Evolutionary conservation across 2,329 filamentous ascomycete species (phyloP), one percentile per base, ranked within the genome.

Genomic region (Aureobasidium musti): DNA sequence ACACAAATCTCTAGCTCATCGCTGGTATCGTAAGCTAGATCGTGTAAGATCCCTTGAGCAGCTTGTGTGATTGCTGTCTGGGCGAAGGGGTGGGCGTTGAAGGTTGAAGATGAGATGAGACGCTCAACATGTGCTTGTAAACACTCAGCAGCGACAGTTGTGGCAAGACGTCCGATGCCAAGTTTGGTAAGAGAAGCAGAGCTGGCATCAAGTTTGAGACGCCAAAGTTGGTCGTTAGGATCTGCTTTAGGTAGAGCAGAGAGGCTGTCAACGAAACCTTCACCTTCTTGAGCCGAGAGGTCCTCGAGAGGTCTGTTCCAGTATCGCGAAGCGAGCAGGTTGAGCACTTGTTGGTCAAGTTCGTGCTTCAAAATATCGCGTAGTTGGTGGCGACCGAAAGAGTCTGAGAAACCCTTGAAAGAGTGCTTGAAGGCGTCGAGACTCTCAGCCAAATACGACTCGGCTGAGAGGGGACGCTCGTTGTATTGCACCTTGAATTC

Each of bases 401-500:
- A 85, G 71, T 96, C 92, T 0, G 92, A 89, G 74, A 98, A 97
- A 71, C 91, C 89, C 76, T 97, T 97, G 81, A 99, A 99, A 0
- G 92, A 91, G 77, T 98, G 96, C 79, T 99, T 99, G 84, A 99
- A 98, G 23, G 89, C 89, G 77, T 99, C 95, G 3, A 99, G 82
- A 71, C 91, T 96, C 77, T 98, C 95, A 1, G 95, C 95, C 45
- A 99, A 85, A 75, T 99, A 99, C 4, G 94, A 97, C 76, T 99
- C 95, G 1, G 95, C 95, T 60, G 92, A 97, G 41, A 99, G 82
- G 1, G 94, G 92, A 7, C 95, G 88, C 76, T 99, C 95, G 74
- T 99, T 99, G 80, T 99, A 99, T 77, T 99, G 96, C 5, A 99
- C 95, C 77, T 99, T 99, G 83, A 97, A 99, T 78, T 99, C 94